Base-by-base conservation (phyloP, 2,329 filamentous ascomycete species). In the Neopestalotiopsis sp. region DNA sequence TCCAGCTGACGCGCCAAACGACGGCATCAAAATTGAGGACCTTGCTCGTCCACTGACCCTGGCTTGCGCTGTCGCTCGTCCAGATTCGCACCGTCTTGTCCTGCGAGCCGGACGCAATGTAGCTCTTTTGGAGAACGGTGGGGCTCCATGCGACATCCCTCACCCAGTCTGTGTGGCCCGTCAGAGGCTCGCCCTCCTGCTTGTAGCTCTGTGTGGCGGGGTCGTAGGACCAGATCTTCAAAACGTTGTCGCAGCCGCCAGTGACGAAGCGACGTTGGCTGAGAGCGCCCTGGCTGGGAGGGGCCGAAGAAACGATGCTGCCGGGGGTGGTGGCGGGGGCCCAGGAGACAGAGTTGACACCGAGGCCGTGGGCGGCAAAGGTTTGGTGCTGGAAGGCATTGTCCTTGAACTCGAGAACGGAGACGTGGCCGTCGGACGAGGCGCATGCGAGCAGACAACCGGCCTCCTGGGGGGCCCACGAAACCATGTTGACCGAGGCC, bases 1-100 rank as follows among this genome's bases (percentile, higher is more conserved):
- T 97, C 96, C 96, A 99, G 86, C 94, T 98, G 61, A 98, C 96
- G 68, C 96, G 91, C 96, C 96, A 99, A 69, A 97, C 89, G 61
- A 95, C 91, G 4, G 92, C 90, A 71, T 98, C 95, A 75, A 99
- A 97, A 76, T 91, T 90, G 72, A 99, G 87, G 56, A 92, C 90
- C 81, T 97, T 96, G 81, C 89, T 91, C 69, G 91, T 90, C 96
- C 96, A 99, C 76, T 94, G 90, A 30, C 88, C 89, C 17, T 89
- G 84, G 77, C 86, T 88, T 69, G 87, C 85, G 32, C 88, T 83
- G 75, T 94, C 92, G 34, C 89, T 91, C 10, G 95, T 98, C 96
- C 96, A 99, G 83, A 99, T 98, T 74, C 94, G 91, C 71, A 98
- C 95, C 9, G 94, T 98, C 88, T 97, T 97, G 81, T 99, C 96